Evolutionary conservation across 2,329 filamentous ascomycete species (phyloP).

Genomic region (Aspergillus brunneoviolaceus): DNA sequence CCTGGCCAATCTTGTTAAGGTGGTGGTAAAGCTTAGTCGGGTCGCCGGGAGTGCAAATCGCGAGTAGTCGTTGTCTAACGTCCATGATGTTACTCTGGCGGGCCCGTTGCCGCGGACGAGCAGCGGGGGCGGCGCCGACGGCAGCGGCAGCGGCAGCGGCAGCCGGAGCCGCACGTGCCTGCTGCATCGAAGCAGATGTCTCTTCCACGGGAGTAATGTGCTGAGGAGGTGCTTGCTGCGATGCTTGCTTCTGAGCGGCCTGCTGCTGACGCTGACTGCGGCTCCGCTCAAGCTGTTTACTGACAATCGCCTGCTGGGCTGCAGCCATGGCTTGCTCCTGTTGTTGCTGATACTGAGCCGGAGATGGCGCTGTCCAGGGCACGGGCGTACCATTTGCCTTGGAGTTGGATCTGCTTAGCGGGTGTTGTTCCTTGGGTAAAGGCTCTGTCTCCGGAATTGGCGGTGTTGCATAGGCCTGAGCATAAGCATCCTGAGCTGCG

Average conservation of each 20-base stretch:
- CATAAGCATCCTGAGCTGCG: constrained; percentile 55
- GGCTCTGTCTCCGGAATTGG: constrained; percentile 56
- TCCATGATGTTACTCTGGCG: constrained; percentile 80
- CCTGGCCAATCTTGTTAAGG: constrained; percentile 94
- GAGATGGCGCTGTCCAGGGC: constrained; percentile 47
- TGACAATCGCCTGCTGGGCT: constrained; percentile 73
- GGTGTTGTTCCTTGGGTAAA: constrained; percentile 60
- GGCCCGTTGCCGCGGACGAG: constrained; percentile 72
- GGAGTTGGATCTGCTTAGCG: constrained; percentile 68
- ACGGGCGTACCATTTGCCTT: constrained; percentile 56
- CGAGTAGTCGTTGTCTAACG: constrained; percentile 76
- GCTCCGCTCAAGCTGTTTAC: constrained; percentile 67
- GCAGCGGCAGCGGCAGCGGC: background rate
- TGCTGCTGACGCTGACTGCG: constrained; percentile 69
- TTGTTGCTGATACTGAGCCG: constrained; percentile 61
- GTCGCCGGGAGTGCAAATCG: constrained; percentile 87
- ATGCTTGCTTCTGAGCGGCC: constrained; percentile 43
- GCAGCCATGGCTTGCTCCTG: constrained; percentile 81
- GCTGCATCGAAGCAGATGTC: constrained; percentile 33
- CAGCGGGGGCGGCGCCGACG: constrained; percentile 50
- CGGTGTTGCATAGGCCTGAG: constrained; percentile 44
- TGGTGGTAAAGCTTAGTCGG: constrained; percentile 83
- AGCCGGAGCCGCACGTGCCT: background rate
- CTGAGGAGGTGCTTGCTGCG: constrained; percentile 32
- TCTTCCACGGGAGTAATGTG: constrained; percentile 38